Evolutionary conservation across 306 rosid species (phyloP).

Genomic region (Rosa persica): DNA sequence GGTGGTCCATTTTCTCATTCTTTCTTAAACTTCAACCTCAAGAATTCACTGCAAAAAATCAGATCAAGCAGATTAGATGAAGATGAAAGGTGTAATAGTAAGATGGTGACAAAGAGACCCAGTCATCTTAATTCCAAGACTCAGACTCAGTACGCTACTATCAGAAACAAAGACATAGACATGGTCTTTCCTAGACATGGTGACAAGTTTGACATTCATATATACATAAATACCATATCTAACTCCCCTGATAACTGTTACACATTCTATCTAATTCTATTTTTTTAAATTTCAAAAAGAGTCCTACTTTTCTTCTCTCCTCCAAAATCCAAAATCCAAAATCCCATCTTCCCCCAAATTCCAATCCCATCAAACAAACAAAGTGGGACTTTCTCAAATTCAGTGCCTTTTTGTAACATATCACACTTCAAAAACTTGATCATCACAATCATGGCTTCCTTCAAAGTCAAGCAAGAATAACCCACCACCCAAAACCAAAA

Average conservation of each 20-base stretch:
- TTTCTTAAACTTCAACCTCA: background rate
- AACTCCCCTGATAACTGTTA: background rate
- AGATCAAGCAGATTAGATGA: background rate
- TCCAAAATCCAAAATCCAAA: background rate
- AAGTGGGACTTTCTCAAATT: background rate
- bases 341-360: background rate
- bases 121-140: background rate
- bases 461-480: conserved; percentile 61
- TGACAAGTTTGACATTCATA: conserved; percentile 6
- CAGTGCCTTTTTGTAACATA: background rate
- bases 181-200: background rate
- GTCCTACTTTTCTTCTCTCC: background rate
- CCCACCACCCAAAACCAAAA: background rate
- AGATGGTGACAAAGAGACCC: background rate
- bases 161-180: background rate
- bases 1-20: background rate
- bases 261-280: background rate
- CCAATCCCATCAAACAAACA: background rate
- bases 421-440: background rate
- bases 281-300: background rate
- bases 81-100: background rate
- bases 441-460: conserved; percentile 34
- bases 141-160: background rate
- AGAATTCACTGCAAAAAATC: background rate
- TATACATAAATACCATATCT: background rate